Conservation (phyloP, 129 eudicot species). For the Ambrosia trifida region DNA sequence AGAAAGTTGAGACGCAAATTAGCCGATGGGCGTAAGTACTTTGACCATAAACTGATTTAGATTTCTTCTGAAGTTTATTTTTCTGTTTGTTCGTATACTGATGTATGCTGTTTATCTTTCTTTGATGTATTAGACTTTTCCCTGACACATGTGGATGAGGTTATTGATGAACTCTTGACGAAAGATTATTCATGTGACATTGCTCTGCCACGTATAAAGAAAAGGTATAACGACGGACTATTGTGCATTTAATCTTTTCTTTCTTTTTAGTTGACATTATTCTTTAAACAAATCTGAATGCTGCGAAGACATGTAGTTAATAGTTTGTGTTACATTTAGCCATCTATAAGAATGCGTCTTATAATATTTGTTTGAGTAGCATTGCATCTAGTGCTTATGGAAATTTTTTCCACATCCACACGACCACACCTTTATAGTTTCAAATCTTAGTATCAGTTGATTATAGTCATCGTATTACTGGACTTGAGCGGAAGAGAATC, state of each 20-base stretch:
- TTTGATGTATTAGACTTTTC: constrained; percentile 43
- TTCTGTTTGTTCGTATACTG: constrained; percentile 11
- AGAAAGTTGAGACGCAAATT: constrained; percentile 68
- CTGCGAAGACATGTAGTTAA: background rate
- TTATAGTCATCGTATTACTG: background rate
- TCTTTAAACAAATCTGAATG: background rate
- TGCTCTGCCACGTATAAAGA: constrained; percentile 88
- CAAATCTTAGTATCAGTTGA: background rate
- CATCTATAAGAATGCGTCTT: background rate
- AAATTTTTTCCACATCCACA: background rate
- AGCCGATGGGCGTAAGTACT: constrained; percentile 69
- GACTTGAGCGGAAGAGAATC: constrained; percentile 2
- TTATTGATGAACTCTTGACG: constrained; percentile 86
- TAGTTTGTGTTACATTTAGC: background rate
- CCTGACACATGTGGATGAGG: constrained; percentile 92
- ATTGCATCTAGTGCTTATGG: background rate
- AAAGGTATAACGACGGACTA: constrained; percentile 51
- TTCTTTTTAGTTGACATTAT: background rate
- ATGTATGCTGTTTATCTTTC: constrained; percentile 8
- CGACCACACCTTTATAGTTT: background rate
- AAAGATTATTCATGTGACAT: constrained; percentile 92
- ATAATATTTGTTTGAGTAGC: background rate
- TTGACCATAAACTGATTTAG: constrained; percentile 2
- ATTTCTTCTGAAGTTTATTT: constrained; percentile 6
- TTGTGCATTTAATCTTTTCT: background rate